A percentile compares a stretch with the other conserved stretches of the same genome.
phyloP scores from a whole-genome alignment of 2,329 filamentous ascomycete genomes.

The Alternaria rosae region DNA sequence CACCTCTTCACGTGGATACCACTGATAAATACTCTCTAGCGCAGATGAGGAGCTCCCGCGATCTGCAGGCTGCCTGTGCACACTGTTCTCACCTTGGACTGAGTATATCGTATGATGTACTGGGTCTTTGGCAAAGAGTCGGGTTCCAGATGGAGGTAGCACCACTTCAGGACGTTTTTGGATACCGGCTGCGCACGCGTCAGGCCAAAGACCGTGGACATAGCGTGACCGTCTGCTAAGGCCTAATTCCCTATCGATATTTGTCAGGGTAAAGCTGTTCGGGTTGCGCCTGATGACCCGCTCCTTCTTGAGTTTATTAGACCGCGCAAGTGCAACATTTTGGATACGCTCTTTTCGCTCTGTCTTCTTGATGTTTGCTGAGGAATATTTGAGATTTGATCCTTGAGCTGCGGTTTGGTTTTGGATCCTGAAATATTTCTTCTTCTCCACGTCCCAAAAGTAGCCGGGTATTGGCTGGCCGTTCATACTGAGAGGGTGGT shows the following conservation, averaged over 20 bases:
- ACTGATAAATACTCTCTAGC: slow-evolving; percentile 24
- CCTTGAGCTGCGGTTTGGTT: slow-evolving; percentile 43
- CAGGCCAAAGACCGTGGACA: slow-evolving; percentile 32
- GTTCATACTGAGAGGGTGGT: slow-evolving; percentile 38
- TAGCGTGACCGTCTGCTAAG: slow-evolving; percentile 25
- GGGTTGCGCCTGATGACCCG: slow-evolving; percentile 32
- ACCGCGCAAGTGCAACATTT: slow-evolving; percentile 11
- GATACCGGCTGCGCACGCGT: slow-evolving; percentile 34
- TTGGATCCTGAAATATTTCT: slow-evolving; percentile 60
- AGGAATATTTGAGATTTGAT: slow-evolving; percentile 50
- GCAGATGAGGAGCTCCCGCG: neutral
- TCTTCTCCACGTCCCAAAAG: slow-evolving; percentile 57
- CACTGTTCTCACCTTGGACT: slow-evolving; percentile 32
- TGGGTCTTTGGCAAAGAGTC: slow-evolving; percentile 40
- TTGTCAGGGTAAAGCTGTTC: slow-evolving; percentile 24
- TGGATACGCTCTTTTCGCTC: slow-evolving; percentile 35
- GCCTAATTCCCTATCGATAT: slow-evolving; percentile 41
- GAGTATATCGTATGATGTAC: slow-evolving; percentile 32
- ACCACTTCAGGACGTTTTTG: slow-evolving; percentile 10
- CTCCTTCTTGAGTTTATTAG: slow-evolving; percentile 28
- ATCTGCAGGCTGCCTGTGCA: slow-evolving; percentile 24
- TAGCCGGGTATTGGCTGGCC: slow-evolving; percentile 56
- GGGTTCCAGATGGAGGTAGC: slow-evolving; percentile 13
- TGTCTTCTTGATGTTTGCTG: slow-evolving; percentile 50
- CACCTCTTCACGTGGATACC: slow-evolving; percentile 30